These are phyloP conservation scores for Hydnomerulius pinastri DNA, from an alignment of 768 basidiomycete genomes.

Conservation along the genomic window DNA sequence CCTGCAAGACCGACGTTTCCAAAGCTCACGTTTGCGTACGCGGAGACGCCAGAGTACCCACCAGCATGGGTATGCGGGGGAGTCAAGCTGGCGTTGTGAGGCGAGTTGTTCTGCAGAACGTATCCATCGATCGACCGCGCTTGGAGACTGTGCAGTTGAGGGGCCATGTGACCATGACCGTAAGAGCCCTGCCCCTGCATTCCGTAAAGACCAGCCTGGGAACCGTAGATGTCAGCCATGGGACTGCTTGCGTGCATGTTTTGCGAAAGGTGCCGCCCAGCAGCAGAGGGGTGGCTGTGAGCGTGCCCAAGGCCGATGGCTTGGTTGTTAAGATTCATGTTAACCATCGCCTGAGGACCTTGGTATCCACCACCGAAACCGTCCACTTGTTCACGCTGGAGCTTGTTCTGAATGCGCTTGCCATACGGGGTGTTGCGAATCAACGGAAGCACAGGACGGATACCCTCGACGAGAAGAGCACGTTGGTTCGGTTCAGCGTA, in stretches of 20 bases:
- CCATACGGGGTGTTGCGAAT: slow-evolving; percentile 99
- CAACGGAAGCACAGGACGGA: slow-evolving; percentile 96
- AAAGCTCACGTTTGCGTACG: slow-evolving; percentile 56
- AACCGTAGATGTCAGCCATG: slow-evolving; percentile 65
- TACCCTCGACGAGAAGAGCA: slow-evolving; percentile 90
- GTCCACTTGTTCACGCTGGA: slow-evolving; percentile 91
- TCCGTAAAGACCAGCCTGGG: slow-evolving; percentile 63
- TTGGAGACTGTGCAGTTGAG: slow-evolving; percentile 62
- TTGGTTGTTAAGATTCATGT: slow-evolving; percentile 56
- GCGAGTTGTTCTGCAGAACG: slow-evolving; percentile 72
- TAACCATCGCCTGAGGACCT: slow-evolving; percentile 60
- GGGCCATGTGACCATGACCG: slow-evolving; percentile 54
- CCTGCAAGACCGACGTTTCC: slow-evolving; percentile 48
- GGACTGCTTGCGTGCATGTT: slow-evolving; percentile 52
- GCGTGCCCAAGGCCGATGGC: slow-evolving; percentile 45
- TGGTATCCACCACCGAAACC: slow-evolving; percentile 58
- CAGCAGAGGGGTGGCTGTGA: slow-evolving; percentile 37
- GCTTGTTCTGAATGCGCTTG: slow-evolving; percentile 98
- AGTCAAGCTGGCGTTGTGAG: slow-evolving; percentile 63
- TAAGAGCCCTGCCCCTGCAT: slow-evolving; percentile 59
- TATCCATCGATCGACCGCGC: slow-evolving; percentile 80
- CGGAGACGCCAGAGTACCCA: slow-evolving; percentile 58
- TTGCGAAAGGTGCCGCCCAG: slow-evolving; percentile 59
- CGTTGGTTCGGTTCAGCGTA: slow-evolving; percentile 96
- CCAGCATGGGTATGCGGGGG: slow-evolving; percentile 55